Conservation (phyloP, 202 grass and related monocot species). For the Dendrocalamus latiflorus region DNA sequence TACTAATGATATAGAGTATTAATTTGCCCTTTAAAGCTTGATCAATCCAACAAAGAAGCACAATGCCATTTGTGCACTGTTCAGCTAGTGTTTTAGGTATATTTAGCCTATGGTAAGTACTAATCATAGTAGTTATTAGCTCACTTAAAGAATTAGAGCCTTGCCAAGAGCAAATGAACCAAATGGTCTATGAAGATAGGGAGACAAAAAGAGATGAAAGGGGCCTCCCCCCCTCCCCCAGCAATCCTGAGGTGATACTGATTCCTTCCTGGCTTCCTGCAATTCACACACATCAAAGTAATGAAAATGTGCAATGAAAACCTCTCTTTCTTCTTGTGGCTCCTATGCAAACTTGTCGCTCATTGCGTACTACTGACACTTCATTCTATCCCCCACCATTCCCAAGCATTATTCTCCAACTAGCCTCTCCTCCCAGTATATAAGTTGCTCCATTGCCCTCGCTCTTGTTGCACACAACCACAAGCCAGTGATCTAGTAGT, state of each 20-base stretch:
- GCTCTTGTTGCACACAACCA: slow-evolving; percentile 19
- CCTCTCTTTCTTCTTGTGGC: slow-evolving; percentile 28
- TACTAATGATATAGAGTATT: not conserved
- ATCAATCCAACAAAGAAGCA: not conserved
- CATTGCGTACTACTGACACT: not conserved
- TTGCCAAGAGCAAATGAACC: not conserved
- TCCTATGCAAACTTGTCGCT: slow-evolving; percentile 34
- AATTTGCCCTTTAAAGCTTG: not conserved
- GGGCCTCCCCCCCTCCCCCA: not conserved
- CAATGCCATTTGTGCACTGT: not conserved
- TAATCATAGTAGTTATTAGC: not conserved
- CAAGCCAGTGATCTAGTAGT: not conserved
- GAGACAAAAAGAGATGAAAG: slow-evolving; percentile 39
- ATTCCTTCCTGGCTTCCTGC: slow-evolving; percentile 18
- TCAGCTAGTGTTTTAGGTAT: slow-evolving; percentile 20
- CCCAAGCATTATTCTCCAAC: slow-evolving; percentile 30
- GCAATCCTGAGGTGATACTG: not conserved
- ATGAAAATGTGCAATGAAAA: slow-evolving; percentile 5
- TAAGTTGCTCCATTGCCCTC: slow-evolving; percentile 23
- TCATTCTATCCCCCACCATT: not conserved
- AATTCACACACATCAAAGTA: not conserved
- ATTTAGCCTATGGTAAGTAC: too few species aligned
- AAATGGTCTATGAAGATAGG: slow-evolving; percentile 16
- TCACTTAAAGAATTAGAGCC: not conserved
- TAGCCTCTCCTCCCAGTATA: slow-evolving; percentile 29